Evolutionary conservation across 2,329 filamentous ascomycete genomes (phyloP).

Genomic region (Penicillium sp.): DNA sequence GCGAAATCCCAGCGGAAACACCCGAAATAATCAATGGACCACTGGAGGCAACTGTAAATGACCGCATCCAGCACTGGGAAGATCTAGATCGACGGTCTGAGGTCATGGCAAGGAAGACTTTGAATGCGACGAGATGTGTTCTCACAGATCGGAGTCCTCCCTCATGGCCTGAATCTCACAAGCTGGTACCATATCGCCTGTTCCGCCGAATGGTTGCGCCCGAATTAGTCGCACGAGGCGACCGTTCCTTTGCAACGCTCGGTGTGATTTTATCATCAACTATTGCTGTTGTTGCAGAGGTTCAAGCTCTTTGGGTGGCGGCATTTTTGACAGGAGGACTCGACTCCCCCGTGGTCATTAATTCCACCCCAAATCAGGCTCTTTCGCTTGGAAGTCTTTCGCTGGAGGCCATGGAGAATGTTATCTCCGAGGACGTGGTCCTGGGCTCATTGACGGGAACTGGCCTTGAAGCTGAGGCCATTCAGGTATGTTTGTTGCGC

Average conservation of each 20-base stretch:
- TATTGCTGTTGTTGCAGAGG: conserved; percentile 25
- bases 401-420: conserved; percentile 7
- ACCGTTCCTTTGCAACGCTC: conserved; percentile 24
- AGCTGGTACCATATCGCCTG: conserved; percentile 19
- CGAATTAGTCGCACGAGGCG: conserved; percentile 21
- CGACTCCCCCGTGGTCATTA: conserved; percentile 2
- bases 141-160: not conserved
- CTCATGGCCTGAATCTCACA: conserved; percentile 1
- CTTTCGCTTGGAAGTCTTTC: conserved; percentile 8
- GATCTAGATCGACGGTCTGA: conserved; percentile 11
- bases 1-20: not conserved
- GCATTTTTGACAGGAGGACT: conserved; percentile 25
- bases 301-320: conserved; percentile 27
- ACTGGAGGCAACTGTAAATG: not conserved
- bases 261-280: conserved; percentile 22
- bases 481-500: conserved; percentile 16
- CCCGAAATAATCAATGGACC: conserved; percentile 1
- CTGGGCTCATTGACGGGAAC: conserved; percentile 22
- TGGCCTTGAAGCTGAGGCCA: conserved; percentile 23
- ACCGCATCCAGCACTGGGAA: conserved; percentile 14
- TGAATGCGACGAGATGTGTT: conserved; percentile 3
- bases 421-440: conserved; percentile 25
- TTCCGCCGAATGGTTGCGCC: conserved; percentile 29
- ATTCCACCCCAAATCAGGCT: not conserved
- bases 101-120: conserved; percentile 5